Evolutionary conservation across 106 monocot species (phyloP), one percentile per base, ranked within the genome.

Genomic region (Dendrobium officinale): DNA sequence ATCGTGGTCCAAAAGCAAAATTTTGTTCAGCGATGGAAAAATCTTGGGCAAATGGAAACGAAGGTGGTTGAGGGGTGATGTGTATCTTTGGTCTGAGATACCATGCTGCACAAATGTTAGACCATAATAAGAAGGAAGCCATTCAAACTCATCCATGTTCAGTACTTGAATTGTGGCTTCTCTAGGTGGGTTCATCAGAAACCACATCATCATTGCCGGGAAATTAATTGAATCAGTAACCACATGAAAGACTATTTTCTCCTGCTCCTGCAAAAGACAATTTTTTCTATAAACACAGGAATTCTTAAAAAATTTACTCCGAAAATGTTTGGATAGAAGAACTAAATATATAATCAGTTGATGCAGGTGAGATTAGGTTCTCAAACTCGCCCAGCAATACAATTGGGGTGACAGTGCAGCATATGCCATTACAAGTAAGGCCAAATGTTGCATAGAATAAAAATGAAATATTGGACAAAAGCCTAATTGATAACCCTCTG

Each of bases 161-260:
- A 88, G 54, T 73, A 97, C 79, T 17, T 91, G 81, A 75, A 97
- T 84, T 45, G 92, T 83, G 42, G 94, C 89, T 77, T 79, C 64
- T 72, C 72, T 74, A 61, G 90, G 87, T 58, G 87, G 87, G 72
- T 94, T 87, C 77, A 89, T 55, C 73, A 90, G 75, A 89, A 97
- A 94, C 96, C 96, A 97, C 92, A 94, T 94, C 49, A 26, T 79
- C 90, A 97, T 94, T 82, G 96, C 92, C 42, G 92, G 96, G 67
- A 85, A 97, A 78, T 92, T 92, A 20, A 94, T 75, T 55, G 86
- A 76, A 89, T 97, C 94, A 75, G 96, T 94, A 18, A 97, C 89
- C 44, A 97, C 86, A 81, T 97, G 96, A 80, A 97, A 86, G 45
- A 92, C 92, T 77, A 94, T 85, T 84, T 84, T 92, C 19, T 82